Base-by-base conservation (phyloP, 2,329 filamentous ascomycete species). In the Colletotrichum agaves region DNA sequence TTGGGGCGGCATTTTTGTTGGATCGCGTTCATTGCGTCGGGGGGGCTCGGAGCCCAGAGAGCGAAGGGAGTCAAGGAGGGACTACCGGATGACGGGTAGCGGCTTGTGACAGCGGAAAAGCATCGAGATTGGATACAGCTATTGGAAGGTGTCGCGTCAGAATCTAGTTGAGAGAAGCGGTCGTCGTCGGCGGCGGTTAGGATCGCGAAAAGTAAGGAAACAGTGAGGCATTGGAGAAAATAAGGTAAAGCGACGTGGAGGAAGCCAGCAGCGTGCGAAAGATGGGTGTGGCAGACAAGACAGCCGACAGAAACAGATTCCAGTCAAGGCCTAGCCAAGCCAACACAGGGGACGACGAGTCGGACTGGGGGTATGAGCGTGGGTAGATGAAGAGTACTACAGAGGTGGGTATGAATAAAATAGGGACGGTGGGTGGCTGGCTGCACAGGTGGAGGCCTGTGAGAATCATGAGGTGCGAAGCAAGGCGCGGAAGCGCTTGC, bases 1-100 rank as follows among this genome's bases (percentile, higher is more conserved):
- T 98, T 98, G 31, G 96, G 95, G 69, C 95, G 93, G 80, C 88
- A 90, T 79, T 85, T 89, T 75, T 90, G 85, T 80, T 88, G 84
- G 71, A 91, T 84, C 76, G 88, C 84, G 76, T 91, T 85, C 89
- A 91, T 91, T 69, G 74, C 75, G 78, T 69, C 73, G 73, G 64
- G 69, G 69, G 72, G 53, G 55, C 61, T 69, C 67, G 63, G 67
- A 44, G 60, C 49, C 67, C 67, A 46, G n/a, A 19, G 55, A 47
- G 55, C 46, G 19, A 47, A 19, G 39, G 37, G 49, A 59, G 58
- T 55, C 53, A 47, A 61, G 43, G 49, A 23, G 23, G 31, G 50
- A 62, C 61, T 69, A 62, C 61, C 63, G 60, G 17, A 35, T 56
- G 52, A 27, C 37, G 46, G 56, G 66, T 69, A 59, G 66, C 55